Base-by-base conservation (phyloP, 2,329 filamentous ascomycete species). In the Chaetomiaceae sp. region DNA sequence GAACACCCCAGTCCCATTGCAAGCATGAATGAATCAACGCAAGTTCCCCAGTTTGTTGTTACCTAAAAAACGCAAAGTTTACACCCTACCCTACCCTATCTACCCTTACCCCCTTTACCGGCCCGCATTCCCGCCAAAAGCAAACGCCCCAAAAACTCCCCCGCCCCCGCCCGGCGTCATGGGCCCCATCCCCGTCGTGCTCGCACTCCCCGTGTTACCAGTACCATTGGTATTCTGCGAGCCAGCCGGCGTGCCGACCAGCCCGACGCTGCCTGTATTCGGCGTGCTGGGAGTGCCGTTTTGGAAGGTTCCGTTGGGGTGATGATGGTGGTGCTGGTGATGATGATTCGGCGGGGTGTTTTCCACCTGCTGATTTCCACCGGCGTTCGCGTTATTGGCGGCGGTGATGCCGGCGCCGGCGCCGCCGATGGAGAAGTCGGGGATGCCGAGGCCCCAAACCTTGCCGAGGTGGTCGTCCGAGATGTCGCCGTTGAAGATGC, bases 401-500 rank as follows among this genome's bases (percentile, higher is more conserved):
- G 44, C 64, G 29, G 65, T 40, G 17, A 60, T 51, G 17, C 59
- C 59, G 23, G 59, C 53, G 44, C 57, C 54, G 25, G 38, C 39
- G 22, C 64, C 66, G 29, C 70, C 58, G 27, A 73, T 61, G 20
- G 78, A 64, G 71, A 81, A 75, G 69, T 87, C 83, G 61, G 88
- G 79, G 72, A 83, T 87, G 48, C 91, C 91, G 9, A 97, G 76
- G 11, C 92, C 92, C 88, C 92, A 97, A 63, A 96, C 91, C 71
- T 95, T 92, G 55, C 91, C 91, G 6, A 88, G 75, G 61, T 95
- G 90, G 62, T 95, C 88, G 27, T 88, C 83, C 6, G 89, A 84
- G 43, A 96, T 87, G 22, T 84, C 80, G 57, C 88, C 87, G 63
- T 87, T 86, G 72, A 95, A 97, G 60, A 97, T 89, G 66, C 89